Evolutionary conservation across 2,329 filamentous ascomycete genomes (phyloP).

Genomic region (Cadophora sp.): DNA sequence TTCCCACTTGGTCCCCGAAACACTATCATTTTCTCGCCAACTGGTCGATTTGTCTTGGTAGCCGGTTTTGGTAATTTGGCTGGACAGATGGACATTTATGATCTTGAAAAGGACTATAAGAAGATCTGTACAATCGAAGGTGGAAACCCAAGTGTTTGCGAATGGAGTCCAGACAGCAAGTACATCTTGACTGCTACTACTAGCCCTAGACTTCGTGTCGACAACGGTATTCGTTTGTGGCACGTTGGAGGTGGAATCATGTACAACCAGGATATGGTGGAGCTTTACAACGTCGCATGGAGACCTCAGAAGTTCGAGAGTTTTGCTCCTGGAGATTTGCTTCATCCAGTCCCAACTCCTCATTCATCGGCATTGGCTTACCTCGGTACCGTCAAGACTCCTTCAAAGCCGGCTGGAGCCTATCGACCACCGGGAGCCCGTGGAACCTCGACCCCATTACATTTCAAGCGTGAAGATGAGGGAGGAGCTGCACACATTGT

Average conservation of each 20-base stretch:
- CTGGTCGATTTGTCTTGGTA: slow-evolving; percentile 89
- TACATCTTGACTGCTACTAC: slow-evolving; percentile 98
- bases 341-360: slow-evolving; percentile 75
- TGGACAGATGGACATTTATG: slow-evolving; percentile 97
- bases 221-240: slow-evolving; percentile 96
- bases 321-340: slow-evolving; percentile 70
- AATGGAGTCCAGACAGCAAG: slow-evolving; percentile 95
- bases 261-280: slow-evolving; percentile 94
- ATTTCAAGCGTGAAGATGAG: slow-evolving; percentile 98
- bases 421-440: slow-evolving; percentile 95
- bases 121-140: slow-evolving; percentile 96
- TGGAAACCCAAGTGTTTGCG: slow-evolving; percentile 93
- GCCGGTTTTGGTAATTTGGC: slow-evolving; percentile 97
- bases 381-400: slow-evolving; percentile 86
- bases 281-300: slow-evolving; percentile 92
- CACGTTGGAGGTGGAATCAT: slow-evolving; percentile 87
- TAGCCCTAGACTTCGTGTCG: slow-evolving; percentile 90
- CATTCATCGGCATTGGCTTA: slow-evolving; percentile 85
- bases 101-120: slow-evolving; percentile 89
- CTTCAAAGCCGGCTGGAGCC: slow-evolving; percentile 95
- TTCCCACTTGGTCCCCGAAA: slow-evolving; percentile 91
- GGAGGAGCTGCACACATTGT: slow-evolving; percentile 86
- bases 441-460: slow-evolving; percentile 84
- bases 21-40: slow-evolving; percentile 93
- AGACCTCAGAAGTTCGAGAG: slow-evolving; percentile 72